phyloP scores from a whole-genome alignment of 2,329 filamentous ascomycete species.

The Ceratocystis harringtonii region DNA sequence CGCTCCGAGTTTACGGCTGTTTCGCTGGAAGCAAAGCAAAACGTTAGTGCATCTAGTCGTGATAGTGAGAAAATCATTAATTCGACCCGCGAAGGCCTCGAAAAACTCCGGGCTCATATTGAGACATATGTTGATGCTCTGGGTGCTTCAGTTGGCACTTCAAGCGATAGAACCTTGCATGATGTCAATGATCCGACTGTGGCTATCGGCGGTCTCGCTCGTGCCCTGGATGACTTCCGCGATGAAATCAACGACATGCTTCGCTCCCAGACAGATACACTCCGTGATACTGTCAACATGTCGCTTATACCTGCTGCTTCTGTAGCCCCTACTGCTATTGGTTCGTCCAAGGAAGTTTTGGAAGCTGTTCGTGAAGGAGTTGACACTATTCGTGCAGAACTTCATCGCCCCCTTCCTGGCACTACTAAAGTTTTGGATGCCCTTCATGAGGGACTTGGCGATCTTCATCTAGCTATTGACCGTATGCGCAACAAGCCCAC shows the following conservation, averaged over 20 bases:
- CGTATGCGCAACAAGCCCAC: slow-evolving; percentile 60
- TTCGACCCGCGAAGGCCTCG: slow-evolving; percentile 74
- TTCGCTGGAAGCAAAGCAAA: slow-evolving; percentile 56
- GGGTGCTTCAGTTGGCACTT: slow-evolving; percentile 31
- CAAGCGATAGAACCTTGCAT: slow-evolving; percentile 19
- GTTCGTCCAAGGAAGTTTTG: slow-evolving; percentile 46
- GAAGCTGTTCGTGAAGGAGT: slow-evolving; percentile 57
- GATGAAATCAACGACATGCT: slow-evolving; percentile 56
- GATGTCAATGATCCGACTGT: slow-evolving; percentile 69
- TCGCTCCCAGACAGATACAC: slow-evolving; percentile 66
- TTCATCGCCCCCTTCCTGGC: slow-evolving; percentile 51
- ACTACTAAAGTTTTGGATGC: slow-evolving; percentile 82
- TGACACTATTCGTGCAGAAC: slow-evolving; percentile 58
- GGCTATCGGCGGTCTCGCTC: slow-evolving; percentile 34
- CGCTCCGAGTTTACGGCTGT: slow-evolving; percentile 43
- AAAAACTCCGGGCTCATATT: slow-evolving; percentile 64
- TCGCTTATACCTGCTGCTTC: slow-evolving; percentile 47
- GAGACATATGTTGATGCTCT: slow-evolving; percentile 66
- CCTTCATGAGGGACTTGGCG: slow-evolving; percentile 72
- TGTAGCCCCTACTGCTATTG: slow-evolving; percentile 2
- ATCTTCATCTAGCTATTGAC: slow-evolving; percentile 63
- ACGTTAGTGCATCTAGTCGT: slow-evolving; percentile 59
- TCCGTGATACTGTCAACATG: slow-evolving; percentile 62
- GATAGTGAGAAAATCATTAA: slow-evolving; percentile 83
- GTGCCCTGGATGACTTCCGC: slow-evolving; percentile 49